A percentile compares a stretch with the other conserved stretches of the same genome.
phyloP scores from a whole-genome alignment of 805 yeast species.

The Saccharomycopsis fibuligera region DNA sequence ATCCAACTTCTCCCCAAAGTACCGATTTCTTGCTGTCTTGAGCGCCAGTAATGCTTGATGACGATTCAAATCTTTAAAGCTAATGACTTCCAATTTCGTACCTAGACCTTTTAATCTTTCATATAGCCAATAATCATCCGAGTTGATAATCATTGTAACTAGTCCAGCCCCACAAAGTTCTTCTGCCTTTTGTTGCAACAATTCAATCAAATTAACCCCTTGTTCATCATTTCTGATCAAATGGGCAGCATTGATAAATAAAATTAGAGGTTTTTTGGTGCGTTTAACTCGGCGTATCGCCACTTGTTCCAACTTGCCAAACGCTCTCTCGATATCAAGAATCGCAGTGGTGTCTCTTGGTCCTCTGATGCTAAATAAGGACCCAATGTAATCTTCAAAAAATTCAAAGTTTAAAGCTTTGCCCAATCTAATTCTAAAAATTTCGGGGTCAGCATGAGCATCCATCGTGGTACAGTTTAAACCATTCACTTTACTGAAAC shows the following conservation, averaged over 20 bases:
- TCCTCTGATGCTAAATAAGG: slow-evolving; percentile 72
- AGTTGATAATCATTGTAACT: slow-evolving; percentile 59
- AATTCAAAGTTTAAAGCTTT: slow-evolving; percentile 66
- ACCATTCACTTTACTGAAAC: slow-evolving; percentile 59
- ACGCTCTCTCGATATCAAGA: slow-evolving; percentile 77
- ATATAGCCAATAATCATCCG: slow-evolving; percentile 83
- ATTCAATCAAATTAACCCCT: slow-evolving; percentile 62
- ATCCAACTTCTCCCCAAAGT: slow-evolving; percentile 35
- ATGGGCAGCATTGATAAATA: slow-evolving; percentile 71
- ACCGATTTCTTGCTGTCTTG: slow-evolving; percentile 40
- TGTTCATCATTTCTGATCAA: slow-evolving; percentile 70
- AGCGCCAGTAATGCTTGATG: slow-evolving; percentile 50
- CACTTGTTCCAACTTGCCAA: slow-evolving; percentile 66
- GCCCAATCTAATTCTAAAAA: slow-evolving; percentile 70
- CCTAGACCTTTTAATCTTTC: slow-evolving; percentile 67
- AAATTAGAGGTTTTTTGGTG: slow-evolving; percentile 49
- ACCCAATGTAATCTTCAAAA: slow-evolving; percentile 78
- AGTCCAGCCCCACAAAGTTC: slow-evolving; percentile 66
- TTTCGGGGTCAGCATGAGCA: slow-evolving; percentile 82
- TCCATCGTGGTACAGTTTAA: slow-evolving; percentile 63
- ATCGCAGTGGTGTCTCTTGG: slow-evolving; percentile 82
- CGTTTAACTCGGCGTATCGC: slow-evolving; percentile 45
- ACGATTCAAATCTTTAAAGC: slow-evolving; percentile 57
- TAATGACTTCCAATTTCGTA: slow-evolving; percentile 66
- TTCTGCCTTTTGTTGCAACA: slow-evolving; percentile 81